A percentile compares a stretch with the other conserved stretches of the same genome.
These are phyloP conservation scores for Incumbomyces lentus DNA, from an alignment of 2,329 filamentous ascomycete genomes.

Conservation along the genomic window DNA sequence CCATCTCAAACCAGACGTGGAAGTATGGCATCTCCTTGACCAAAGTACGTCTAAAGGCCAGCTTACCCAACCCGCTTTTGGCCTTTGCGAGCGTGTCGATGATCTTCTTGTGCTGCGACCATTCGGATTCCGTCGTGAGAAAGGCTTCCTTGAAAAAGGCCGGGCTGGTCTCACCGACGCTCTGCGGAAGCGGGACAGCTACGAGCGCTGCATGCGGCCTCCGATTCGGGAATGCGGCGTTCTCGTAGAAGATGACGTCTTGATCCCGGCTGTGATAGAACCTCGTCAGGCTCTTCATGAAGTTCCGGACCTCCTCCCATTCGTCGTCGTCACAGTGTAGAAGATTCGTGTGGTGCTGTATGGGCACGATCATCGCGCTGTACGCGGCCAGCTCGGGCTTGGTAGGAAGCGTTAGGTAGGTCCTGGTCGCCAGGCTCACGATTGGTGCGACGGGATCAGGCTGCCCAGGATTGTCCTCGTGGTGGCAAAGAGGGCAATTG, in stretches of 20 bases:
- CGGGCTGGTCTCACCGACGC: conserved; percentile 79
- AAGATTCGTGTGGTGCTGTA: conserved; percentile 77
- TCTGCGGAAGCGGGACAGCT: conserved; percentile 78
- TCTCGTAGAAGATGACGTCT: conserved; percentile 95
- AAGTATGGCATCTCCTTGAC: conserved; percentile 98
- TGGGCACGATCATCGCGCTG: conserved; percentile 78
- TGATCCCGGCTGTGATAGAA: conserved; percentile 91
- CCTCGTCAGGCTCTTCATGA: conserved; percentile 91
- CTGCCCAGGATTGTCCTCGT: conserved; percentile 59
- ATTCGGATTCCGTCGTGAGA: conserved; percentile 76
- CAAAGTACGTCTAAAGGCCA: conserved; percentile 70
- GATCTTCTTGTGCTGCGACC: conserved; percentile 89
- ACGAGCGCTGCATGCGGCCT: conserved; percentile 77
- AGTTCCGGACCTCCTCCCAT: conserved; percentile 98
- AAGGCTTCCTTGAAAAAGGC: conserved; percentile 96
- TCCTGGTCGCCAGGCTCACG: conserved; percentile 73
- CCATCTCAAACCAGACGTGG: conserved; percentile 87
- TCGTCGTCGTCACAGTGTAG: conserved; percentile 98
- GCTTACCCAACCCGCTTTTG: conserved; percentile 57
- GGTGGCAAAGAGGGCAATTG: conserved; percentile 79
- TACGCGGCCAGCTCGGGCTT: conserved; percentile 77
- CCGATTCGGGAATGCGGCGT: conserved; percentile 70
- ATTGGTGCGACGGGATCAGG: conserved; percentile 74
- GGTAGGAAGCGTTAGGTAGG: conserved; percentile 79
- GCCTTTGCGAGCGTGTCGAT: conserved; percentile 65